Evolutionary conservation across 2,329 filamentous ascomycete species (phyloP).

Genomic region (Mycogone perniciosa): DNA sequence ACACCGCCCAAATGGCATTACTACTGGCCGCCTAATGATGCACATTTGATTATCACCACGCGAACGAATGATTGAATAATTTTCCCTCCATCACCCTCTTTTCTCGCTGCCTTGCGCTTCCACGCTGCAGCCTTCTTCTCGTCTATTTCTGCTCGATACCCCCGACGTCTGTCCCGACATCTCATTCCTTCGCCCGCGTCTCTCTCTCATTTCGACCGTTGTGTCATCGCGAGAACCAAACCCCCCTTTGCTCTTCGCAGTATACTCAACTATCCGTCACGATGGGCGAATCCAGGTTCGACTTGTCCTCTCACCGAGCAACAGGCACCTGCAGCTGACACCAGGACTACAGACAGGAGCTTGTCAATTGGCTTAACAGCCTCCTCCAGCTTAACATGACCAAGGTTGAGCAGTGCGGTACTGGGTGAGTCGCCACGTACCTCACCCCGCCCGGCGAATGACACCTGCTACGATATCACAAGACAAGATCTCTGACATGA

Average conservation of each 20-base stretch:
- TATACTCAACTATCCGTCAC: slow-evolving; percentile 24
- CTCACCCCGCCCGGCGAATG: slow-evolving; percentile 18
- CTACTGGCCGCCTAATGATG: slow-evolving; percentile 13
- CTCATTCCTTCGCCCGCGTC: neutral
- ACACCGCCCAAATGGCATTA: slow-evolving; percentile 15
- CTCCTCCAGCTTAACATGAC: slow-evolving; percentile 96
- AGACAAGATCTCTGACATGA: slow-evolving; percentile 15
- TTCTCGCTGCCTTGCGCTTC: slow-evolving; percentile 11
- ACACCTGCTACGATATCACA: slow-evolving; percentile 11
- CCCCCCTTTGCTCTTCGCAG: neutral
- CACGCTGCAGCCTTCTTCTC: slow-evolving; percentile 9
- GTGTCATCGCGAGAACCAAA: slow-evolving; percentile 11
- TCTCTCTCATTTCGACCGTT: neutral
- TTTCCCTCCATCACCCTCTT: slow-evolving; percentile 16
- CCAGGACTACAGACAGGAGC: slow-evolving; percentile 67
- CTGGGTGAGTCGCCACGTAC: slow-evolving; percentile 61
- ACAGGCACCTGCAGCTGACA: neutral
- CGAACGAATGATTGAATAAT: slow-evolving; percentile 19
- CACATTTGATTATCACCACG: slow-evolving; percentile 11
- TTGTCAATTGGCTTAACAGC: slow-evolving; percentile 94
- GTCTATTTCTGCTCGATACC: slow-evolving; percentile 11
- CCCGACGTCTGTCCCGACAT: slow-evolving; percentile 1
- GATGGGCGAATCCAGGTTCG: slow-evolving; percentile 44
- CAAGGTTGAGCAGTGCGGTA: slow-evolving; percentile 98
- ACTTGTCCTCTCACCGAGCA: slow-evolving; percentile 11